Conservation (phyloP, 495 filamentous ascomycete genomes). For the Apodospora peruviana region DNA sequence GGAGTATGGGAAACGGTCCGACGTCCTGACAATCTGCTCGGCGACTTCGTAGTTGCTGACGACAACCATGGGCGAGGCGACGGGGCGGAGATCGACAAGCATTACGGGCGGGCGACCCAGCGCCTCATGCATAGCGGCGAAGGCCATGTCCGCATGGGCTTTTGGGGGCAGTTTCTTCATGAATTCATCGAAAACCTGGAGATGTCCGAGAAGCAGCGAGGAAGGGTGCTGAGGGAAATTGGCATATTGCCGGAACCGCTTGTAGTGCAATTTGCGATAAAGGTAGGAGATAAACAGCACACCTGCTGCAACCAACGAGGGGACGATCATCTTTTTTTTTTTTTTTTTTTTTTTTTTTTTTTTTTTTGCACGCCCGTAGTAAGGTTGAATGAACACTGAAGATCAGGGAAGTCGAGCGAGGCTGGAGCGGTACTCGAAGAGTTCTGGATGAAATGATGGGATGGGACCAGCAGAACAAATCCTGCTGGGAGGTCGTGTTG, state of each 20-base stretch:
- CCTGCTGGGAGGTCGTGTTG: too few species aligned
- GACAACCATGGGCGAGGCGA: conserved; percentile 26
- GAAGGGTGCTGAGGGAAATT: conserved; percentile 22
- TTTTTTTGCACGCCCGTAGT: too few species aligned
- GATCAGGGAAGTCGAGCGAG: too few species aligned
- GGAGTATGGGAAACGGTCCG: conserved; percentile 37
- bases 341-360: too few species aligned
- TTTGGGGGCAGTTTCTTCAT: conserved; percentile 5
- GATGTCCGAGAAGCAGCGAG: conserved; percentile 26
- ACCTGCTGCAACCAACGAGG: conserved; percentile 4
- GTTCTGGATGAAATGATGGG: too few species aligned
- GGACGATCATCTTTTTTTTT: conserved; percentile 9
- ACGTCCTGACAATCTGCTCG: conserved; percentile 33
- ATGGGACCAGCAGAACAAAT: too few species aligned
- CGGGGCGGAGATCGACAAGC: conserved; percentile 33
- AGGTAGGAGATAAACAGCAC: conserved; percentile 15
- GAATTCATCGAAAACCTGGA: conserved; percentile 19
- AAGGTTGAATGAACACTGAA: too few species aligned
- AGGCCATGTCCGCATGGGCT: conserved; percentile 21
- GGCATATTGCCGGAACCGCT: conserved; percentile 25
- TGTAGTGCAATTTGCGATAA: conserved; percentile 11
- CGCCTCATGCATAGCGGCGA: conserved; percentile 15
- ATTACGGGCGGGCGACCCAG: conserved; percentile 24
- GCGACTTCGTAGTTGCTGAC: conserved; percentile 40
- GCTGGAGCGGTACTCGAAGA: too few species aligned